phyloP scores from a whole-genome alignment of 805 yeast genomes.

The Yamadazyma laniorum region DNA sequence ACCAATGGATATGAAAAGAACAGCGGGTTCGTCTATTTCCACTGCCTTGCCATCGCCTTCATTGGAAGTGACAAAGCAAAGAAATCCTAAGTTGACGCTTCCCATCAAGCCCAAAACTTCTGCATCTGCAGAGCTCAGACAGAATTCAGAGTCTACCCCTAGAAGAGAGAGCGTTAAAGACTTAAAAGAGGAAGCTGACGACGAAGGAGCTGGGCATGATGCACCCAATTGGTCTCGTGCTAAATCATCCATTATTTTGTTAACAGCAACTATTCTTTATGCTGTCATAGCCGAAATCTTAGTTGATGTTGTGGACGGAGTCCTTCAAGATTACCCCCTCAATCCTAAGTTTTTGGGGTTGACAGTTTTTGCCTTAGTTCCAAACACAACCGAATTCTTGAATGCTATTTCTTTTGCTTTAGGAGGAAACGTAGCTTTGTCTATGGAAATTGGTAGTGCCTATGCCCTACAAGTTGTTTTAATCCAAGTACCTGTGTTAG shows the following conservation, averaged over 20 bases:
- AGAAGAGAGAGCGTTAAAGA: conserved; percentile 1
- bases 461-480: conserved; percentile 94
- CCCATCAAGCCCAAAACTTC: conserved; percentile 1
- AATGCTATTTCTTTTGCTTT: conserved; percentile 97
- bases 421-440: conserved; percentile 91
- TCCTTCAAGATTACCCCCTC: conserved; percentile 72
- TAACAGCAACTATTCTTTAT: conserved; percentile 81
- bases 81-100: conserved; percentile 12
- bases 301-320: conserved; percentile 90
- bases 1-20: conserved; percentile 1
- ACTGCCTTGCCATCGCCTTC: conserved; percentile 20
- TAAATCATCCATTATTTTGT: conserved; percentile 77
- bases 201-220: conserved; percentile 73
- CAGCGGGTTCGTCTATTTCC: conserved; percentile 3
- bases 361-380: conserved; percentile 93
- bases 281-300: conserved; percentile 93
- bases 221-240: conserved; percentile 95
- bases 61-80: conserved; percentile 18
- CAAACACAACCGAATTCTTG: conserved; percentile 93
- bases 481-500: conserved; percentile 89
- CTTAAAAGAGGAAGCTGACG: conserved; percentile 23
- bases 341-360: conserved; percentile 89
- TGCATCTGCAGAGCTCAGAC: not conserved
- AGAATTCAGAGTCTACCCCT: not conserved
- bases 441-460: conserved; percentile 98